phyloP scores from a whole-genome alignment of 306 rosid genomes.

The Begonia peltatifolia region DNA sequence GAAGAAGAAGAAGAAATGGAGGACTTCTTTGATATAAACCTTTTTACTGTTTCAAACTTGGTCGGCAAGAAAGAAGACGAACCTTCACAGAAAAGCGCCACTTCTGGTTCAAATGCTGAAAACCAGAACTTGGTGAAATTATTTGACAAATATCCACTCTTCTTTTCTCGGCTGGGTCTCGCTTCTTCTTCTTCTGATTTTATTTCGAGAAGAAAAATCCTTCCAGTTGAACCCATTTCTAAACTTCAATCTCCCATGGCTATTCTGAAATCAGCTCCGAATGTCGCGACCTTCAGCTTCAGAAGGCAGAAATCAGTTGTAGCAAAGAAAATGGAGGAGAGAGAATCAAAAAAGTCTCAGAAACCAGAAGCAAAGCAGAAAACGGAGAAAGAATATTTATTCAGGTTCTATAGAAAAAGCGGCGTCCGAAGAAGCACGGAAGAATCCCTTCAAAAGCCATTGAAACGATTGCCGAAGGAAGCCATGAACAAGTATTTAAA shows the following conservation, averaged over 20 bases:
- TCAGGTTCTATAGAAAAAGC: slow-evolving; percentile 10
- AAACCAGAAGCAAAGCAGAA: slow-evolving; percentile 16
- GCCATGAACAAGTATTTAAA: slow-evolving; percentile 41
- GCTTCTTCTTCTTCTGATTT: slow-evolving; percentile 17
- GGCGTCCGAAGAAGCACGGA: slow-evolving; percentile 20
- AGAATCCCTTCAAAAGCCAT: slow-evolving; percentile 12
- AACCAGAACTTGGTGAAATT: no score
- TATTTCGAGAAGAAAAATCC: slow-evolving; percentile 61
- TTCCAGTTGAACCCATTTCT: slow-evolving; percentile 54
- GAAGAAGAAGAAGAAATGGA: slow-evolving; percentile 56
- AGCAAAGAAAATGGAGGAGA: slow-evolving; percentile 6
- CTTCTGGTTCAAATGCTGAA: slow-evolving; percentile 15
- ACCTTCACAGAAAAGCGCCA: no score
- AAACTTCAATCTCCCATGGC: slow-evolving; percentile 91
- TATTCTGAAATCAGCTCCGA: slow-evolving; percentile 69
- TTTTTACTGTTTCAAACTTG: slow-evolving; percentile 7
- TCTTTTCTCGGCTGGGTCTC: no score
- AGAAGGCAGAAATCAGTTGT: slow-evolving; percentile 25
- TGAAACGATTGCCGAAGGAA: slow-evolving; percentile 47
- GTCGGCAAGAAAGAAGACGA: no score
- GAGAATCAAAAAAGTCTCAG: slow-evolving; percentile 8
- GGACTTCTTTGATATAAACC: slow-evolving; percentile 76
- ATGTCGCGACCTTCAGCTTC: slow-evolving; percentile 42
- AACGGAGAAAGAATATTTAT: slow-evolving; percentile 21
- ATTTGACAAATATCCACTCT: no score